These are phyloP conservation scores for Lachnellula arida DNA, from an alignment of 2,329 filamentous ascomycete genomes.

Conservation along the genomic window DNA sequence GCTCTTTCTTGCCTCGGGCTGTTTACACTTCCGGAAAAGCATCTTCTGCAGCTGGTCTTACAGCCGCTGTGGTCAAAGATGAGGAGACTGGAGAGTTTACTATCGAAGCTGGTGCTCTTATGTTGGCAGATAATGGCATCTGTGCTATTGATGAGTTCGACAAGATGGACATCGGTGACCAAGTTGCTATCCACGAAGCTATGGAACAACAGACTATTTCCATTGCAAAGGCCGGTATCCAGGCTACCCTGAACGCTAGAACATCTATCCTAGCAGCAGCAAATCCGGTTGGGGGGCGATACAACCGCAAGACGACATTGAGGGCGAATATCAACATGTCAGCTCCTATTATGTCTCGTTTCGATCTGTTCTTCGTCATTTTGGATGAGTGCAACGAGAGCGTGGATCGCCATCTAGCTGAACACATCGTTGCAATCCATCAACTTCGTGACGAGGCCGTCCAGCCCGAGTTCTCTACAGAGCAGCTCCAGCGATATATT, in stretches of 20 bases:
- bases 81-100: constrained; percentile 98
- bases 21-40: constrained; percentile 98
- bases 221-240: constrained; percentile 96
- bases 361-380: constrained; percentile 97
- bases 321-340: constrained; percentile 98
- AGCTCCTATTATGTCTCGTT: constrained; percentile 98
- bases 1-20: constrained; percentile 90
- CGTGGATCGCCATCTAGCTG: constrained; percentile 83
- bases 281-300: constrained; percentile 92
- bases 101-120: constrained; percentile 94
- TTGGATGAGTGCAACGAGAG: constrained; percentile 93
- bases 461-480: constrained; percentile 88
- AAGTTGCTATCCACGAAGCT: constrained; percentile 98
- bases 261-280: constrained; percentile 94
- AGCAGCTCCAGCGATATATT: constrained; percentile 95
- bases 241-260: constrained; percentile 92
- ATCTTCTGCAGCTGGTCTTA: constrained; percentile 94
- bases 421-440: constrained; percentile 93
- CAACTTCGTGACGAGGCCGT: constrained; percentile 89
- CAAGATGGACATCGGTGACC: constrained; percentile 97
- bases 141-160: constrained; percentile 99
- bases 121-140: constrained; percentile 95
- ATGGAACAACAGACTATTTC: constrained; percentile 99
- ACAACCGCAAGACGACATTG: constrained; percentile 92
- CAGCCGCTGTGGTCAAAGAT: constrained; percentile 94